Evolutionary conservation across 306 rosid species (phyloP), one percentile per base, ranked within the genome.

Genomic region (Fagus sylvatica): DNA sequence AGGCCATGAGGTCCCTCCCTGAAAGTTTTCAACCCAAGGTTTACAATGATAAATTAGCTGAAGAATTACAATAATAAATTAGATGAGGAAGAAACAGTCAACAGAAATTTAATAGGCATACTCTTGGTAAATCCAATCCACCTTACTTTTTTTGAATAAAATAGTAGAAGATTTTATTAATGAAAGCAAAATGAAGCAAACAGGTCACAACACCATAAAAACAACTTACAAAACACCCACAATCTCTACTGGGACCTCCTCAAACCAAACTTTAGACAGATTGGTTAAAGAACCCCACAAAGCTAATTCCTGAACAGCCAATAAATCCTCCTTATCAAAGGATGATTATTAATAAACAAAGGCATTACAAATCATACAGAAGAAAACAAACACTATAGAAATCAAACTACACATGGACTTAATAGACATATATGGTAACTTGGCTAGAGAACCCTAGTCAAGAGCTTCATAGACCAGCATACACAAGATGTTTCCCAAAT

Each of bases 391-490:
- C 4, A 42, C 40, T 19, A 46, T 51, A n/a, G 10, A 74, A 74
- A 48, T 53, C 7, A 66, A 74, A 40, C 60, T 42, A 78, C 77
- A 43, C 55, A 69, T 40, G 17, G 42, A 11, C 34, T 39, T 17
- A 56, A 68, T 75, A 61, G 74, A 70, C 39, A 56, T 54, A 74
- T 13, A 60, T 34, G 6, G 60, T 57, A 74, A 67, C 12, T 71
- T n/a, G 69, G 75, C 83, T 33, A 56, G 16, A 74, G 36, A 74
- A 75, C 33, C 55, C 17, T 39, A 39, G 56, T 8, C 16, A 76
- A 73, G 76, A 72, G 43, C 41, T 72, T 19, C 72, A 55, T 40
- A 79, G 51, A 68, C 66, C 59, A 79, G 70, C 67, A 32, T 62
- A 73, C 55, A 61, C 59, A 70, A 60, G 81, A 57, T 54, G 37